Conservation (phyloP, 768 basidiomycete species). For the Macrolepiota dolichaula region DNA sequence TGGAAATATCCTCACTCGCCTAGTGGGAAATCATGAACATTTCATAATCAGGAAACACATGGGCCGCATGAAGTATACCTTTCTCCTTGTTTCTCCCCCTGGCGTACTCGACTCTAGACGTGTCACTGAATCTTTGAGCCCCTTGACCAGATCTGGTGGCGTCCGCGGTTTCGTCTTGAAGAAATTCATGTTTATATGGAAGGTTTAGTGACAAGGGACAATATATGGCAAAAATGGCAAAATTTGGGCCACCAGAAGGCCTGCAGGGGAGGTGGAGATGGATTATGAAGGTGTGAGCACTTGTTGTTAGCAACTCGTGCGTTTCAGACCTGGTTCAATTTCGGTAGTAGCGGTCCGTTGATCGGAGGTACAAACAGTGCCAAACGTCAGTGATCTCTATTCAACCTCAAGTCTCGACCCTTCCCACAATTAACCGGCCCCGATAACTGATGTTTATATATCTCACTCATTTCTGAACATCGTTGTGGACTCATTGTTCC, state of each 20-base stretch:
- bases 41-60: not conserved
- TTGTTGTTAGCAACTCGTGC: slow-evolving; percentile 15
- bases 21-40: slow-evolving; percentile 26
- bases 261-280: slow-evolving; percentile 6
- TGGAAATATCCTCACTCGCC: slow-evolving; percentile 88
- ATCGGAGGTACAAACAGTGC: slow-evolving; percentile 6
- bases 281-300: slow-evolving; percentile 9
- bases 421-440: not conserved
- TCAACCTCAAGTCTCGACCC: not conserved
- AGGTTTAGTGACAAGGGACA: slow-evolving; percentile 7
- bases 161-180: slow-evolving; percentile 90
- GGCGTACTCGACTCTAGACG: slow-evolving; percentile 72
- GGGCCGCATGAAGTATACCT: slow-evolving; percentile 47
- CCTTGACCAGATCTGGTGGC: slow-evolving; percentile 83
- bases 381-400: slow-evolving; percentile 2
- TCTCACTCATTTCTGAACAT: no score
- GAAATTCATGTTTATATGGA: slow-evolving; percentile 72
- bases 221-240: slow-evolving; percentile 5
- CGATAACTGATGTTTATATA: not conserved
- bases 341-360: slow-evolving; percentile 13
- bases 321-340: slow-evolving; percentile 22
- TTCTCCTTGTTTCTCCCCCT: slow-evolving; percentile 73
- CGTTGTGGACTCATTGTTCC: no score
- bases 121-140: slow-evolving; percentile 74
- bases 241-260: not conserved